Evolutionary conservation across 768 basidiomycete species (phyloP), one percentile per base, ranked within the genome.

Genomic region (Brasilioporus rufonigricans): DNA sequence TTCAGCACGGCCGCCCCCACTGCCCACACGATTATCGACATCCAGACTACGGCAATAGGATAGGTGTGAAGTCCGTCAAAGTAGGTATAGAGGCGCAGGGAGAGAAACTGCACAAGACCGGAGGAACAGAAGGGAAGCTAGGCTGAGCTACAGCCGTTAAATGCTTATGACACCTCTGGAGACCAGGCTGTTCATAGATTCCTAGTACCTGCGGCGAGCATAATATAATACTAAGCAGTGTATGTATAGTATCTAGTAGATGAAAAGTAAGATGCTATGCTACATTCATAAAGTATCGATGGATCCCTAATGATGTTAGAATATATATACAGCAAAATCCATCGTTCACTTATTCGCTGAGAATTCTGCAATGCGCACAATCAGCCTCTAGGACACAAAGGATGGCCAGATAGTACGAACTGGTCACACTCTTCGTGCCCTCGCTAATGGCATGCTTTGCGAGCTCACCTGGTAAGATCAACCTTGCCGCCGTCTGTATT

Each of bases 371-470:
- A 31, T 10, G 9, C 13, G 18, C 1, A 35, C 9, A 18, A 19
- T 66, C 35, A 65, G 54, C 21, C 16, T 44, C 10, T 5, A 23
- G 23, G 5, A 2, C 18, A 12, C 1, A 5, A 36, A 6, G 13
- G 9, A 36, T 44, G 4, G 21, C 3, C 3, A 33, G 32, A 52
- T 3, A 14, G 55, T n/a, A 69, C 65, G 19, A n/a, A 69, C 67
- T 69, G 19, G 83, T 84, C 33, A 84, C 82, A 41, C 76, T 79
- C 74, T 84, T 84, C 21, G 84, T 87, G 56, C 86, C 86, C 72
- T 87, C 86, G 32, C 84, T 86, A 70, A 87, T 86, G 58, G 86
- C 86, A 67, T 87, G 86, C 74, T 87, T 87, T 54, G 84, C 82
- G 27, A 87, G 77, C 69, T 86, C 85, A 60, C 85, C 86, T 14